Evolutionary conservation across 768 basidiomycete species (phyloP).

Genomic region (Suillus bovinus): DNA sequence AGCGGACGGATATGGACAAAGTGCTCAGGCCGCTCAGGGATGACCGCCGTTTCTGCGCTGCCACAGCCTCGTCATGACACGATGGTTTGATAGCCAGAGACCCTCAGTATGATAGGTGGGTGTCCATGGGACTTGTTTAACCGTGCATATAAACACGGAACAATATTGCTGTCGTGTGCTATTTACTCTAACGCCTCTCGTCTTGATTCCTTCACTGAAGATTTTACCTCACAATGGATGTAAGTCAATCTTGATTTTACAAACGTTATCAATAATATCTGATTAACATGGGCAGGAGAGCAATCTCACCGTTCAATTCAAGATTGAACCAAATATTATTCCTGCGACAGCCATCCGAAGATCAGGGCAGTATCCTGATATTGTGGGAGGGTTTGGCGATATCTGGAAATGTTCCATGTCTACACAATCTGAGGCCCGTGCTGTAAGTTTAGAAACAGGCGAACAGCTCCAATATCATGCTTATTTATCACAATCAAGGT

Average conservation of each 20-base stretch:
- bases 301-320: neutral
- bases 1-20: too few relatives aligned
- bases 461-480: neutral
- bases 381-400: neutral
- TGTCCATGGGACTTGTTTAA: too few relatives aligned
- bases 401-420: slow-evolving; percentile 1
- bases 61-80: too few relatives aligned
- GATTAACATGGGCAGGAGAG: neutral
- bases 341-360: neutral
- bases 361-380: too few relatives aligned
- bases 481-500: slow-evolving; percentile 1
- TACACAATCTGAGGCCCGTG: neutral
- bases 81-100: too few relatives aligned
- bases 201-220: neutral
- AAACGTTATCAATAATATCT: neutral
- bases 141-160: too few relatives aligned
- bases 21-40: too few relatives aligned
- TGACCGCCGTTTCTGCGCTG: too few relatives aligned
- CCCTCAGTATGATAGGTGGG: too few relatives aligned
- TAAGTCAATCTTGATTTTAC: neutral
- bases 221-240: neutral
- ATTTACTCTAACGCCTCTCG: neutral
- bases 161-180: too few relatives aligned
- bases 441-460: neutral
- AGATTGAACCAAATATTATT: neutral